Evolutionary conservation across 2,329 filamentous ascomycete species (phyloP).

Genomic region (Byssothecium circinans): DNA sequence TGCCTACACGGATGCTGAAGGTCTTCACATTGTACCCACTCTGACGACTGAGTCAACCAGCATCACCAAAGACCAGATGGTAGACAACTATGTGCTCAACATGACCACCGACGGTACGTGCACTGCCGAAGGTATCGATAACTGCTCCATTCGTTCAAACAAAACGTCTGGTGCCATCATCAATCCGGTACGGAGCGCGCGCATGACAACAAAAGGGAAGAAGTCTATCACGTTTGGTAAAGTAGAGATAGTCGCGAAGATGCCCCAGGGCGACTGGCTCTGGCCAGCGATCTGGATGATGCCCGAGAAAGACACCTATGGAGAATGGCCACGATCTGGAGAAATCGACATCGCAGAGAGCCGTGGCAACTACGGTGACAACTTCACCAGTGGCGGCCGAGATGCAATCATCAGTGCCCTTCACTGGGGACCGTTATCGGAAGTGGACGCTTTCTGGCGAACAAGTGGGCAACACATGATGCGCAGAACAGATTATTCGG

Average conservation of each 20-base stretch:
- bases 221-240: constrained; percentile 75
- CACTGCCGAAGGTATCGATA: constrained; percentile 59
- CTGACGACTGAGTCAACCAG: constrained; percentile 64
- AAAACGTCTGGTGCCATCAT: constrained; percentile 73
- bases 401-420: constrained; percentile 75
- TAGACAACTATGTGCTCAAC: constrained; percentile 38
- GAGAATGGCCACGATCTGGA: constrained; percentile 73
- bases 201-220: constrained; percentile 71
- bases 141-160: constrained; percentile 73
- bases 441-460: constrained; percentile 24
- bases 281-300: constrained; percentile 76
- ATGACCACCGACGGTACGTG: constrained; percentile 59
- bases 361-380: constrained; percentile 73
- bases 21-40: constrained; percentile 73
- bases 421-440: constrained; percentile 65
- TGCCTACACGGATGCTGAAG: constrained; percentile 68
- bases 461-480: constrained; percentile 21
- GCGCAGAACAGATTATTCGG: constrained; percentile 71
- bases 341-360: constrained; percentile 81
- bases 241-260: constrained; percentile 73
- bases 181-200: constrained; percentile 73
- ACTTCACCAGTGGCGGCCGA: constrained; percentile 73
- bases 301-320: constrained; percentile 70
- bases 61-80: constrained; percentile 68
- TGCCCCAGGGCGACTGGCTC: constrained; percentile 78